Conservation (phyloP, 2,329 filamentous ascomycete genomes). For the Aquanectria penicillioides region DNA sequence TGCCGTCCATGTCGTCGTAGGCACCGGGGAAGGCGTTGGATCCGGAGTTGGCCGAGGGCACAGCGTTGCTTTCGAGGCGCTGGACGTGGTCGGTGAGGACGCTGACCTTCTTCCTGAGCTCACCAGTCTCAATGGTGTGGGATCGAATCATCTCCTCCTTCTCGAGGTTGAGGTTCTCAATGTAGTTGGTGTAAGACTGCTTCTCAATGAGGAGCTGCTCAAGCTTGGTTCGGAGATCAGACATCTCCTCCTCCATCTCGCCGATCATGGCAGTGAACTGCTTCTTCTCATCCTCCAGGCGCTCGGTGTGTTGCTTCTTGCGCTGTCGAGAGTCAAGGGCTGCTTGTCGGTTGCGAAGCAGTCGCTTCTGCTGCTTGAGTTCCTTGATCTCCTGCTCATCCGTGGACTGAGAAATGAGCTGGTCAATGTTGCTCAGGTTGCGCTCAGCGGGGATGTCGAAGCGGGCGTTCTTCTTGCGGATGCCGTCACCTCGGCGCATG, state of each 20-base stretch:
- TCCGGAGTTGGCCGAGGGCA: constrained; percentile 51
- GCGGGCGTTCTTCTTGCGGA: constrained; percentile 98
- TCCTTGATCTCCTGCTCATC: constrained; percentile 97
- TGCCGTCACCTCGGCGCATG: constrained; percentile 82
- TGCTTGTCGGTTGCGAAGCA: constrained; percentile 94
- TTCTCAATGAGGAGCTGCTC: constrained; percentile 78
- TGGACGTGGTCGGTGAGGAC: constrained; percentile 79
- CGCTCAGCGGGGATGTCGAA: constrained; percentile 97
- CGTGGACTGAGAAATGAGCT: constrained; percentile 86
- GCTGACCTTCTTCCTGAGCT: constrained; percentile 91
- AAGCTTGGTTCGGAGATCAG: constrained; percentile 73
- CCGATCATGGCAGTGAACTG: constrained; percentile 80
- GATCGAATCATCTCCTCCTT: constrained; percentile 90
- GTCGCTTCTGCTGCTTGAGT: constrained; percentile 96
- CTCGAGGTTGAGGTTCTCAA: constrained; percentile 82
- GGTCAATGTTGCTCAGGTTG: constrained; percentile 94
- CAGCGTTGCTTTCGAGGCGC: constrained; percentile 71
- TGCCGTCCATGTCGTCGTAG: constrained; percentile 84
- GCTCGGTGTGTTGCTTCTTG: constrained; percentile 98
- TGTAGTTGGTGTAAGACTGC: constrained; percentile 77
- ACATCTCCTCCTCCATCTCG: constrained; percentile 81
- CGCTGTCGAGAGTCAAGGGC: constrained; percentile 96
- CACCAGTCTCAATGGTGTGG: constrained; percentile 90
- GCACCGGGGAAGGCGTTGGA: constrained; percentile 73
- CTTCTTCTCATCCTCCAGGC: constrained; percentile 97